Conservation (phyloP, 228 moss, liverwort and hornwort genomes). For the Sphagnum fallax region DNA sequence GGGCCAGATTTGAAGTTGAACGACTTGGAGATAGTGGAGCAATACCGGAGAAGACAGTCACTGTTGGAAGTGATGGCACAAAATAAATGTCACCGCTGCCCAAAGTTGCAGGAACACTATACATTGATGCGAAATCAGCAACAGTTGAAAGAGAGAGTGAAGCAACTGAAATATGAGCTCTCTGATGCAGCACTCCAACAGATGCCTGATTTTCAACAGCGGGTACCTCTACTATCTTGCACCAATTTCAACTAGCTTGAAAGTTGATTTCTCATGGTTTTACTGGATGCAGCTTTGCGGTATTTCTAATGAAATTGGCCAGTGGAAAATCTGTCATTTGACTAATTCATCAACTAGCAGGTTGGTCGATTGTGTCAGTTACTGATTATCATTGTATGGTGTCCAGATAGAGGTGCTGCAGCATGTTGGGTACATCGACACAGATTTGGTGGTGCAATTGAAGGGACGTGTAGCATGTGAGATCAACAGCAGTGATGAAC, state of each 20-base stretch:
- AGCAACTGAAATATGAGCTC: conserved; percentile 89
- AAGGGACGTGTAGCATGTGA: conserved; percentile 98
- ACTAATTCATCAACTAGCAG: too few species aligned
- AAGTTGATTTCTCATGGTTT: background rate
- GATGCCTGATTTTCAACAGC: conserved; percentile 98
- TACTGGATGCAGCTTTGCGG: background rate
- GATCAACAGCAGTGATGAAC: conserved; percentile 95
- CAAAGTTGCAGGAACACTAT: conserved; percentile 89
- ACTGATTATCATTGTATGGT: conserved; percentile 6
- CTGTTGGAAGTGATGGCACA: conserved; percentile 72
- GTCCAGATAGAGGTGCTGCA: conserved; percentile 92
- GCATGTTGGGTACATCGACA: conserved; percentile 79
- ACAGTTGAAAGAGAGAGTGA: conserved; percentile 83
- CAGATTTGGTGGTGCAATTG: conserved; percentile 88
- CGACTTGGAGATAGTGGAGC: conserved; percentile 81
- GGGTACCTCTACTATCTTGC: conserved; percentile 24
- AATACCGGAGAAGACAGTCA: conserved; percentile 63
- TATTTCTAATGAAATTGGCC: too few species aligned
- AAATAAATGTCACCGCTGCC: conserved; percentile 93
- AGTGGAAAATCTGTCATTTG: too few species aligned
- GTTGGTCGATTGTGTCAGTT: background rate
- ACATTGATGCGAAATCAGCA: conserved; percentile 70
- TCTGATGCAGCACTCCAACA: conserved; percentile 98
- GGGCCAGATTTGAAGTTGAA: conserved; percentile 82
- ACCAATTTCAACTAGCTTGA: background rate